Percentiles rank a stretch among this genome's conserved stretches.
phyloP scores from a whole-genome alignment of 2,329 filamentous ascomycete genomes.

The Talaromyces albobiverticillius region DNA sequence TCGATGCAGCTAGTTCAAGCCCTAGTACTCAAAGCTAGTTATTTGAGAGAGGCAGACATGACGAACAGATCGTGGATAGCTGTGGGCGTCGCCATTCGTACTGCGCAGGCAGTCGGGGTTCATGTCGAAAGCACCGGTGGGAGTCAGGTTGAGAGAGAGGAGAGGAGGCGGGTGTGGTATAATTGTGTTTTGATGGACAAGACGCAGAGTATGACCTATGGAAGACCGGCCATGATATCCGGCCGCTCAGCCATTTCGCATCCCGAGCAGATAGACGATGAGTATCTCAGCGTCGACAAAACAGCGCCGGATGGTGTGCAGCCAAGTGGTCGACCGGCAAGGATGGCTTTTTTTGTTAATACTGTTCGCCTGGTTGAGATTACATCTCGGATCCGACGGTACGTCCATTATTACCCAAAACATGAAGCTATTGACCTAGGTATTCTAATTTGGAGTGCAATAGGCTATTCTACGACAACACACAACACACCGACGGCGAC shows the following conservation, averaged over 20 bases:
- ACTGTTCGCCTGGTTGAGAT: background rate
- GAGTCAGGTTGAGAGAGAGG: background rate
- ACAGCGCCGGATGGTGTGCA: background rate
- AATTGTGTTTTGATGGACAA: background rate
- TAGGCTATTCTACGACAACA: no score
- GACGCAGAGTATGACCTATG: conserved; percentile 1
- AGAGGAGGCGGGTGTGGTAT: background rate
- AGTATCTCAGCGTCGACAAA: background rate
- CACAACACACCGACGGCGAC: no score
- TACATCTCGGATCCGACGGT: background rate
- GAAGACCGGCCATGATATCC: background rate
- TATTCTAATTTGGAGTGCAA: no score
- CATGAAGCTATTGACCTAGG: no score
- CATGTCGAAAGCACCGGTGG: background rate
- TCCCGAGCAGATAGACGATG: background rate
- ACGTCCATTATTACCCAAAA: no score
- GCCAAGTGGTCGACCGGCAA: background rate
- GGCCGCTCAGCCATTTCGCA: background rate
- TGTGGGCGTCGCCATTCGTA: background rate
- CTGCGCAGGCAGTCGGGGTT: background rate
- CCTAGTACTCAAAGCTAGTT: background rate
- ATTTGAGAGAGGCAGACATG: conserved; percentile 1
- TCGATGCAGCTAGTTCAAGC: background rate
- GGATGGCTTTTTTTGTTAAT: background rate
- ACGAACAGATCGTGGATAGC: background rate